These are phyloP conservation scores for Neurospora sp. DNA, from an alignment of 495 filamentous ascomycete genomes.

Conservation along the genomic window DNA sequence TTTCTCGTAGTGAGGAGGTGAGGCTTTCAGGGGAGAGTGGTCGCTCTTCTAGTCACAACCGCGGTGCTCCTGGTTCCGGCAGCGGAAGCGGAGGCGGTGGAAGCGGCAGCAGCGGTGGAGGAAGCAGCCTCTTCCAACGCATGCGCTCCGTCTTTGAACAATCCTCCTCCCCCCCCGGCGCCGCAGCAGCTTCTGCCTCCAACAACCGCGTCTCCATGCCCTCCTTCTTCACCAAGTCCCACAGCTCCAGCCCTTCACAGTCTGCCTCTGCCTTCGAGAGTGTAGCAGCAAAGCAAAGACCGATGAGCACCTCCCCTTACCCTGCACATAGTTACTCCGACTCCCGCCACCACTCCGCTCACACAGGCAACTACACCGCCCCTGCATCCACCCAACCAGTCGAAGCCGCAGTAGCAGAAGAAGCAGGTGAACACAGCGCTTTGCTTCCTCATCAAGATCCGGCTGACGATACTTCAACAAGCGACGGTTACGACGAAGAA, in stretches of 20 bases:
- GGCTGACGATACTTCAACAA: background rate
- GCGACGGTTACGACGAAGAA: background rate
- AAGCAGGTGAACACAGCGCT: background rate
- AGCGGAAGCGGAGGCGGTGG: background rate
- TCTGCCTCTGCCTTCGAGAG: background rate
- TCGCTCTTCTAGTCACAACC: background rate
- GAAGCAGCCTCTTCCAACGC: slow-evolving; percentile 18
- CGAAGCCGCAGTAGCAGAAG: background rate
- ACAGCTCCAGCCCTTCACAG: background rate
- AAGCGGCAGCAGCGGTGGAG: background rate
- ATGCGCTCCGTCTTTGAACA: slow-evolving; percentile 27
- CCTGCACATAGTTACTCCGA: background rate
- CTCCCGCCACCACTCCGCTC: background rate
- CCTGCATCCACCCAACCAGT: background rate
- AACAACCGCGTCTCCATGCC: background rate
- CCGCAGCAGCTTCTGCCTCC: background rate
- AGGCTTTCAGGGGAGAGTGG: background rate
- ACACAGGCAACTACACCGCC: too few species aligned
- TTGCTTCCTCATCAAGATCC: background rate
- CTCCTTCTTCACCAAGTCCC: background rate
- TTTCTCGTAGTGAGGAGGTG: background rate
- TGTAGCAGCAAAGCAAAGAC: background rate
- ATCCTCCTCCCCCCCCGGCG: background rate
- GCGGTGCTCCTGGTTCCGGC: background rate
- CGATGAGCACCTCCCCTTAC: background rate